Conservation (phyloP, 257 asterid species). For the Solanum lycopersicoides region DNA sequence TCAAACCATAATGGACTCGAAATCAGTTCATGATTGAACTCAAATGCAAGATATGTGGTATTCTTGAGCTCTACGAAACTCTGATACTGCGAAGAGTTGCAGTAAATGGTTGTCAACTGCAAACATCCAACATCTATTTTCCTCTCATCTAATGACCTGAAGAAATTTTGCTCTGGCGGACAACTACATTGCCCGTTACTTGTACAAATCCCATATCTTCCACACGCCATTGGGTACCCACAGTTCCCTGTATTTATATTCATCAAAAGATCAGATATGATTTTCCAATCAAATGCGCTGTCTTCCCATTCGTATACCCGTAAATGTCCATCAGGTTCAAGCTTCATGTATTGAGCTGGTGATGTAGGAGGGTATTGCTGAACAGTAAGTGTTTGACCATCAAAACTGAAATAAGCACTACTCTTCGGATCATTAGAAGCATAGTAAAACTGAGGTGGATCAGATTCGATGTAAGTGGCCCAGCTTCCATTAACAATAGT, state of each 20-base stretch:
- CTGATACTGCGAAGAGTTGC: background rate
- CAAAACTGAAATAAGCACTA: background rate
- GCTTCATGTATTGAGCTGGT: background rate
- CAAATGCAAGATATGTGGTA: background rate
- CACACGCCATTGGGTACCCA: background rate
- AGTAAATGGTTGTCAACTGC: background rate
- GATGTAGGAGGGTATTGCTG: background rate
- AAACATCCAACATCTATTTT: background rate
- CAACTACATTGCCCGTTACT: background rate
- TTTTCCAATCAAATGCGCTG: background rate
- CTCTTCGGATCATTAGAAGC: background rate
- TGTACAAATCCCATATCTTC: background rate
- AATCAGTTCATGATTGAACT: accelerated
- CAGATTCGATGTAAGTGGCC: background rate
- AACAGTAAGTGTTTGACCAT: background rate
- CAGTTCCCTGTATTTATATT: background rate
- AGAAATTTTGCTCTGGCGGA: background rate
- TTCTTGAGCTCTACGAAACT: background rate
- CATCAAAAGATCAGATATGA: background rate
- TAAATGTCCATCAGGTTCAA: background rate
- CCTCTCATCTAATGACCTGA: background rate
- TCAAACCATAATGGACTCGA: accelerated
- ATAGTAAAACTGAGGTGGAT: background rate
- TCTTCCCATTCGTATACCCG: background rate
- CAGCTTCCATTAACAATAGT: background rate